phyloP scores from a whole-genome alignment of 164 flowering plant genomes.

The Platanus orientalis region DNA sequence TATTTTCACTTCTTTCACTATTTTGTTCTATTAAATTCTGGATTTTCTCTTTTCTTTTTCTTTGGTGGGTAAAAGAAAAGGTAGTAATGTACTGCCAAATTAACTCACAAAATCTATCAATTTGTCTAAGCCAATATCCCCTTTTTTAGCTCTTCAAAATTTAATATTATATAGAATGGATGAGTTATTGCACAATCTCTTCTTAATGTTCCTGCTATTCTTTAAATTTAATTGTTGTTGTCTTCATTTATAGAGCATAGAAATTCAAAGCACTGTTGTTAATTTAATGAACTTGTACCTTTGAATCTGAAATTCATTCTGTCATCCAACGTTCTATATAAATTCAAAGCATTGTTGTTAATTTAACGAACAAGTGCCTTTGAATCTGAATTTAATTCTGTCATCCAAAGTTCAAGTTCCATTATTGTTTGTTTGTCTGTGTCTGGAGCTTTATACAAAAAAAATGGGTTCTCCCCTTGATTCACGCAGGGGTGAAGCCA shows the following conservation, averaged over 20 bases:
- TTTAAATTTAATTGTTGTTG: no score
- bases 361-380: no score
- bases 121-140: neutral
- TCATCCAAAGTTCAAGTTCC: neutral
- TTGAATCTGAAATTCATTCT: neutral
- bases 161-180: no score
- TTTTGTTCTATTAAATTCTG: neutral
- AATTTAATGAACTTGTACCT: no score
- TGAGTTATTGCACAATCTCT: no score
- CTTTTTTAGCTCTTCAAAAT: neutral
- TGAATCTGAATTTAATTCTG: neutral
- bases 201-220: no score
- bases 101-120: neutral
- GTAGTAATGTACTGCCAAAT: neutral
- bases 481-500: conserved; percentile 20
- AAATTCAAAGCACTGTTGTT: no score
- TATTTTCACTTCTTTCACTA: neutral
- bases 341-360: no score
- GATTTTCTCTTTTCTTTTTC: no score
- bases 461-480: neutral
- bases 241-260: no score
- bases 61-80: no score
- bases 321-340: neutral
- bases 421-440: neutral
- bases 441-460: neutral